Percentiles rank a stretch among this genome's conserved stretches.
phyloP scores from a whole-genome alignment of 257 asterid genomes.

The Perilla frutescens region DNA sequence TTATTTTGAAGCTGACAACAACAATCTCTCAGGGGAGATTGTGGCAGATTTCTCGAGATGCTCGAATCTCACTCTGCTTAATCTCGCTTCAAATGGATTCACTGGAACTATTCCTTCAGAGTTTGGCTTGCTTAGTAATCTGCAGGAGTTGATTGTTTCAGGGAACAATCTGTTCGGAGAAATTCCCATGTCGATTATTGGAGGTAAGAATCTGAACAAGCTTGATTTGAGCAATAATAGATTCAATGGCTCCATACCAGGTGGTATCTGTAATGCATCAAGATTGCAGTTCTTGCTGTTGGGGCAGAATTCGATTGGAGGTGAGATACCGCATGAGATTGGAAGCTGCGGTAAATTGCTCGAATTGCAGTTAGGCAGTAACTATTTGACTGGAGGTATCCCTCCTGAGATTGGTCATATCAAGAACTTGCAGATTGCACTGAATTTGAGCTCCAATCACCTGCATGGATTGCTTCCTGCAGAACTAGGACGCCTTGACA shows the following conservation, averaged over 20 bases:
- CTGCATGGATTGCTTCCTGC: constrained; percentile 79
- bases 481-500: constrained; percentile 85
- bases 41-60: constrained; percentile 77
- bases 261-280: constrained; percentile 70
- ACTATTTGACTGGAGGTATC: constrained; percentile 71
- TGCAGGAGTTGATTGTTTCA: constrained; percentile 88
- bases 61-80: constrained; percentile 80
- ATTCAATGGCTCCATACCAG: constrained; percentile 77
- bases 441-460: constrained; percentile 83
- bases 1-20: constrained; percentile 88
- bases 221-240: constrained; percentile 80
- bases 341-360: constrained; percentile 74
- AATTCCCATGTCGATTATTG: constrained; percentile 66
- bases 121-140: constrained; percentile 68
- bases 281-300: constrained; percentile 73
- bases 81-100: constrained; percentile 86
- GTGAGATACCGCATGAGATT: constrained; percentile 72
- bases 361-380: constrained; percentile 78
- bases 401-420: constrained; percentile 89
- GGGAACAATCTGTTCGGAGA: constrained; percentile 78
- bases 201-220: constrained; percentile 80
- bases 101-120: constrained; percentile 72
- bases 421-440: constrained; percentile 86
- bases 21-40: constrained; percentile 85
- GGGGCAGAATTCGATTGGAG: constrained; percentile 66